These are phyloP conservation scores for Aspergillus sclerotioniger DNA, from an alignment of 495 filamentous ascomycete genomes.

Conservation along the genomic window DNA sequence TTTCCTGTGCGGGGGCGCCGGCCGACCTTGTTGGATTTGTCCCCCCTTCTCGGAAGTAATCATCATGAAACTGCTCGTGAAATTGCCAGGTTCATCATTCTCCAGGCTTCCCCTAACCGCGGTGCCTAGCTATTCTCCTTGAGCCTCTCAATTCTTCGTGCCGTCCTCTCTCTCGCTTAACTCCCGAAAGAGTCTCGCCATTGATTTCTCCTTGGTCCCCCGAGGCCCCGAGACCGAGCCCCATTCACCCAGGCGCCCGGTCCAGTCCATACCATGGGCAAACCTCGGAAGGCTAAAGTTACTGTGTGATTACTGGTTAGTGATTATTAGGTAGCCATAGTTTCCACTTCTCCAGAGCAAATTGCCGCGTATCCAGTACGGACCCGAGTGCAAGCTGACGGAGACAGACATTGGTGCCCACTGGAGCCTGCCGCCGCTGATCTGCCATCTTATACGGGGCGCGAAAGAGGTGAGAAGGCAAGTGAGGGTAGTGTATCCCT, in stretches of 20 bases:
- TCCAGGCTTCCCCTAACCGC: neutral
- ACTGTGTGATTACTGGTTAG: neutral
- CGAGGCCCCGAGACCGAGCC: neutral
- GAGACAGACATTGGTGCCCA: neutral
- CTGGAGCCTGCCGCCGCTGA: slow-evolving; percentile 1
- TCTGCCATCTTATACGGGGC: neutral
- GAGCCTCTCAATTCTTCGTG: neutral
- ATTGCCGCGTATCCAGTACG: slow-evolving; percentile 1
- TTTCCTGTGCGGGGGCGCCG: neutral
- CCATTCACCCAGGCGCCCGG: slow-evolving; percentile 1
- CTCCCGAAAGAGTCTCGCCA: neutral
- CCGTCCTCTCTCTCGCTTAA: slow-evolving; percentile 4
- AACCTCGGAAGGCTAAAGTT: neutral
- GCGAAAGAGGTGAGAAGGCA: neutral
- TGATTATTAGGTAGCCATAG: neutral
- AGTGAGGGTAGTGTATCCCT: neutral
- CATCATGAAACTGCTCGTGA: neutral
- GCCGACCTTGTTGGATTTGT: neutral
- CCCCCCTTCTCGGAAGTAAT: neutral
- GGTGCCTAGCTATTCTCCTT: neutral
- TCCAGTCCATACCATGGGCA: slow-evolving; percentile 1
- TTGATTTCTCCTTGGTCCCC: neutral
- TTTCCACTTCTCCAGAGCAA: slow-evolving; percentile 7
- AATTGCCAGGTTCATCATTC: neutral
- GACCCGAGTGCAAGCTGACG: neutral